Evolutionary conservation across 495 filamentous ascomycete genomes (phyloP).

Genomic region (Xylaria cubensis): DNA sequence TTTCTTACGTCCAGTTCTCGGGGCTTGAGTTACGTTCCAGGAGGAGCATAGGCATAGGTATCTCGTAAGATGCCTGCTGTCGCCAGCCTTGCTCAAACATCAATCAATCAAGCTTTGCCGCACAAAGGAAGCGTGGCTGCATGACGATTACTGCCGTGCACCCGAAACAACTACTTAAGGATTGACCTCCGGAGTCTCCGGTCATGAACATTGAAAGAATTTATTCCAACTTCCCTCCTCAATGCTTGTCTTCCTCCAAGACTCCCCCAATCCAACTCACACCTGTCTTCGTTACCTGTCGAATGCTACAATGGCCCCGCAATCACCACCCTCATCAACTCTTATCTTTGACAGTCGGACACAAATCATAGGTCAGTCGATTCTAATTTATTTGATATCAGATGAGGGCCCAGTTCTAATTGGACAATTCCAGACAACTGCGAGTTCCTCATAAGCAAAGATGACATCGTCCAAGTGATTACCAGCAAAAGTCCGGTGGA

Average conservation of each 20-base stretch:
- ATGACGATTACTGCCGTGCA: slow-evolving; percentile 4
- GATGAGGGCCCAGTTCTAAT: slow-evolving; percentile 17
- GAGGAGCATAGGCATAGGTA: slow-evolving; percentile 3
- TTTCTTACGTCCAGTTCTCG: not conserved
- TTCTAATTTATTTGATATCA: slow-evolving; percentile 6
- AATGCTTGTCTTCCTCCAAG: slow-evolving; percentile 25
- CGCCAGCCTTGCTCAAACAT: not conserved
- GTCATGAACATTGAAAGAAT: slow-evolving; percentile 7
- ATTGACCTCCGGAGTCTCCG: not conserved
- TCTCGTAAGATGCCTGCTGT: not conserved
- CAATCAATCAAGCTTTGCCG: not conserved
- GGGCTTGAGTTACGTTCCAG: not conserved
- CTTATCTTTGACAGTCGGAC: slow-evolving; percentile 21
- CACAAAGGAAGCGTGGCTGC: slow-evolving; percentile 21
- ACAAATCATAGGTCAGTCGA: slow-evolving; percentile 36
- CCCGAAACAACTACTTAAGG: slow-evolving; percentile 4
- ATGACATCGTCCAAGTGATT: slow-evolving; percentile 42
- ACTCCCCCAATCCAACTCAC: not conserved
- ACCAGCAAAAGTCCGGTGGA: slow-evolving; percentile 42
- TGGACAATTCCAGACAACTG: slow-evolving; percentile 45
- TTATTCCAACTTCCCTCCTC: not conserved
- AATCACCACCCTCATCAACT: slow-evolving; percentile 11
- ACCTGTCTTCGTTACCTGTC: not conserved
- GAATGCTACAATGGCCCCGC: not conserved
- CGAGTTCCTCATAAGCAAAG: slow-evolving; percentile 41